Evolutionary conservation across 306 rosid species (phyloP), one percentile per base, ranked within the genome.

Genomic region (Cucumis melo): DNA sequence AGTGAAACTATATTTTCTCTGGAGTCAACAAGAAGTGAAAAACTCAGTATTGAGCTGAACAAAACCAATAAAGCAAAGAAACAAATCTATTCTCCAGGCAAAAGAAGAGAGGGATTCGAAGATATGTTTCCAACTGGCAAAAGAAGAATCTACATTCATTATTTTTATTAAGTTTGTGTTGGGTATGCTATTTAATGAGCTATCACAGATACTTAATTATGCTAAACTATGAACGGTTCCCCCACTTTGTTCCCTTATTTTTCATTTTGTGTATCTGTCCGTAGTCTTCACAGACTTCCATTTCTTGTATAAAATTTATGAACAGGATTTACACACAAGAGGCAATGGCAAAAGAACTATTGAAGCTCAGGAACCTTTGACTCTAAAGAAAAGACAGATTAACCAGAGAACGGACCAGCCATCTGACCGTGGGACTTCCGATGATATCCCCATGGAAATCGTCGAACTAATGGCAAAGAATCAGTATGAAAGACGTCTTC

Each of bases 381-480:
- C 83, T 38, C 39, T 73, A 71, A 71, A 53, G 77, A 79, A 87
- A 77, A 86, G 79, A 76, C 83, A 82, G 57, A 65, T 80, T 78
- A 82, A 86, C 59, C 87, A 81, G 71, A 81, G 81, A 74, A 51
- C 78, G 53, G 88, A 84, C 76, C 56, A 66, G 74, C 83, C 44
- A 60, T 79, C 92, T 72, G 92, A 92, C 75, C 80, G 81, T 24
- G 97, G 91, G 71, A 74, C 87, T 75, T 77, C 55, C 17, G 98
- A 95, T 84, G 99, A 88, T 79, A 89, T 92, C 63, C 98, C 96
- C 29, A 92, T 89, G 98, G 99, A 94, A 82, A 90, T 95, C 70
- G 96, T 92, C 38, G 99, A 95, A 84, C 91, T 92, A 74, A 81
- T 95, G 97, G 98, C 98, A 0, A 89, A 78, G 87, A 82, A 87